These are phyloP conservation scores for Lizanozyma gosingica DNA, from an alignment of 1,139 yeast genomes.

Conservation along the genomic window DNA sequence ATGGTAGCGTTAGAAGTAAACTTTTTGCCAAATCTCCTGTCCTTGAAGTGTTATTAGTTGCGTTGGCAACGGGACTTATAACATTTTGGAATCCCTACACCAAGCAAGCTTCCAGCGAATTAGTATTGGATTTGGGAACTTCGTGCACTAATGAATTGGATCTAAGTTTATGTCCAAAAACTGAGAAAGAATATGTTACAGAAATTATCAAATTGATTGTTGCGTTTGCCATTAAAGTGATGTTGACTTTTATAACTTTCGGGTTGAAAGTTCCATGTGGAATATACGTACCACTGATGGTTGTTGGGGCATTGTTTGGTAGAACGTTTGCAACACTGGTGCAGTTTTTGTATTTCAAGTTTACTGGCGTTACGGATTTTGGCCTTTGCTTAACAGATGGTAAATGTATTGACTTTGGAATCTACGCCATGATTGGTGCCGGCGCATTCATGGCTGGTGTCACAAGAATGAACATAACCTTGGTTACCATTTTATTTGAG, in stretches of 20 bases:
- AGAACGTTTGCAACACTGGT: slow-evolving; percentile 42
- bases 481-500: slow-evolving; percentile 53
- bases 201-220: slow-evolving; percentile 27
- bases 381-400: slow-evolving; percentile 11
- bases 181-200: slow-evolving; percentile 17
- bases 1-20: slow-evolving; percentile 27
- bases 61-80: slow-evolving; percentile 39
- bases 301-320: slow-evolving; percentile 59
- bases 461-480: slow-evolving; percentile 56
- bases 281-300: slow-evolving; percentile 64
- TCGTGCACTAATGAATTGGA: slow-evolving; percentile 31
- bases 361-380: slow-evolving; percentile 8
- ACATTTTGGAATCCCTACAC: slow-evolving; percentile 49
- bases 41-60: slow-evolving; percentile 40
- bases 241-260: slow-evolving; percentile 45
- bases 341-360: slow-evolving; percentile 26
- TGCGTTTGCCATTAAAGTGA: slow-evolving; percentile 40
- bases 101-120: slow-evolving; percentile 44
- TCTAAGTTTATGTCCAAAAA: slow-evolving; percentile 35
- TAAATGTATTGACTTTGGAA: slow-evolving; percentile 44
- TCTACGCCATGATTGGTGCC: slow-evolving; percentile 60
- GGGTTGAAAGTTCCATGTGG: slow-evolving; percentile 62
- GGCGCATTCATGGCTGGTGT: slow-evolving; percentile 67
- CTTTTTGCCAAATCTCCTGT: slow-evolving; percentile 33
- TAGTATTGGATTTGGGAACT: slow-evolving; percentile 44